Percentiles rank a stretch among this genome's conserved stretches.
Conservation (phyloP, 2,329 filamentous ascomycete genomes). For the Penicillium sp. region DNA sequence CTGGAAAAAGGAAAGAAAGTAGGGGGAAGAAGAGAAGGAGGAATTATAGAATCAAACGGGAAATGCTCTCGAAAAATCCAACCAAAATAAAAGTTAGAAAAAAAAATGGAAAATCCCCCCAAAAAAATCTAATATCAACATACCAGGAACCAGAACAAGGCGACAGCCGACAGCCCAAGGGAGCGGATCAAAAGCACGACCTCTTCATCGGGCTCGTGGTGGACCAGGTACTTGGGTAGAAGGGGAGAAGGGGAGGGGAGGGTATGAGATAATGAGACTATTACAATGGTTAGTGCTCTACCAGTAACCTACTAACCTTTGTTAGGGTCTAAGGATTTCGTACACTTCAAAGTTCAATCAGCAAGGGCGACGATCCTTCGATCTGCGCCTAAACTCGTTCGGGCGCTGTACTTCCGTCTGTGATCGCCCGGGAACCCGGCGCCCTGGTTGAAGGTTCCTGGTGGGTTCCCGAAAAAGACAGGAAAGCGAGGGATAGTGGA, state of each 20-base stretch:
- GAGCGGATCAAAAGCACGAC: constrained; percentile 1
- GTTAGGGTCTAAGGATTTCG: not conserved
- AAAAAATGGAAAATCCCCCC: not conserved
- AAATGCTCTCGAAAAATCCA: constrained; percentile 7
- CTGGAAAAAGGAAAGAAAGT: constrained; percentile 2
- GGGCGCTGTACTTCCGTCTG: constrained; percentile 20
- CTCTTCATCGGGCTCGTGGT: constrained; percentile 7
- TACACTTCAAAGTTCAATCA: not conserved
- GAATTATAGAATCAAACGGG: not conserved
- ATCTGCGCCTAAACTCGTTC: constrained; percentile 30
- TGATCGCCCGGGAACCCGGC: constrained; percentile 28
- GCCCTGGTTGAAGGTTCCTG: constrained; percentile 16
- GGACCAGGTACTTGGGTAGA: constrained; percentile 18
- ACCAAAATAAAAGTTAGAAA: not conserved
- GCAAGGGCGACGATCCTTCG: constrained; percentile 19
- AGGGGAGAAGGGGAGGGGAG: not conserved
- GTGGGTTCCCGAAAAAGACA: constrained; percentile 17
- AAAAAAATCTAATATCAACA: not conserved
- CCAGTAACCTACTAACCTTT: not conserved
- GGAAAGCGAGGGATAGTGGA: constrained; percentile 18
- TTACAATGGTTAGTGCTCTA: not conserved
- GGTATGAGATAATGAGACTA: not conserved
- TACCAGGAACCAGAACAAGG: not conserved
- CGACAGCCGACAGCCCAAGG: not conserved
- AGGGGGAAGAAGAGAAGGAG: not conserved